Evolutionary conservation across 768 basidiomycete genomes (phyloP), one percentile per base, ranked within the genome.

Genomic region (Hericium rajendrae): DNA sequence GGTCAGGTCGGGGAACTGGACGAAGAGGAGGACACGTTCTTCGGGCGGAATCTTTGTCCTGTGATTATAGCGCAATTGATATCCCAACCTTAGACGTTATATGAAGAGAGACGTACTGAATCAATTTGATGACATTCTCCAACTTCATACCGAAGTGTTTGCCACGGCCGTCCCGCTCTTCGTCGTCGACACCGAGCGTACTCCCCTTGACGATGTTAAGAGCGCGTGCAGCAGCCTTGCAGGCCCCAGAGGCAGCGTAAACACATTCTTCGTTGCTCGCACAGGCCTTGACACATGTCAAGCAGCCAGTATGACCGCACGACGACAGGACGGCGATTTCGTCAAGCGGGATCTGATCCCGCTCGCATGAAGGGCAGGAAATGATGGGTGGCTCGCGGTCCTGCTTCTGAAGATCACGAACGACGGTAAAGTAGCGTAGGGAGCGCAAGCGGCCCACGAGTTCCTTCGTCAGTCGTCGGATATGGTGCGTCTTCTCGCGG

Each of bases 1-100:
- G 81, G 89, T 91, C 58, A 97, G 78, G 71, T 97, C 94, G 5
- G 83, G 85, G 78, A 94, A 97, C 67, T 97, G 94, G n/a, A 95
- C 89, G 72, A 97, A 97, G 60, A 97, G 81, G 48, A 97, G 80
- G 16, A 94, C 81, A 8, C 91, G 85, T 64, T 97, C 91, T 20
- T 85, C 75, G 62, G 82, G 81, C 10, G 86, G 83, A 51, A 51
- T 13, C 32, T 18, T 37, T 2, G 50, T 12, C 16, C 3, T n/a
- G 49, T 26, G 1, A 51, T 55, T 40, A 20, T 10, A 32, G 2
- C 32, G 6, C 32, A 32, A 10, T 32, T 10, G 6, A 32, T 32
- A 32, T 32, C 9, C 32, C 8, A 12, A 41, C 54, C 16, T 15
- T n/a, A 56, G 39, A 46, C 18, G 16, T 38, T 2, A n/a, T 4